phyloP scores from a whole-genome alignment of 192 early-diverging fungal genomes.

The Coemansia sp. region DNA sequence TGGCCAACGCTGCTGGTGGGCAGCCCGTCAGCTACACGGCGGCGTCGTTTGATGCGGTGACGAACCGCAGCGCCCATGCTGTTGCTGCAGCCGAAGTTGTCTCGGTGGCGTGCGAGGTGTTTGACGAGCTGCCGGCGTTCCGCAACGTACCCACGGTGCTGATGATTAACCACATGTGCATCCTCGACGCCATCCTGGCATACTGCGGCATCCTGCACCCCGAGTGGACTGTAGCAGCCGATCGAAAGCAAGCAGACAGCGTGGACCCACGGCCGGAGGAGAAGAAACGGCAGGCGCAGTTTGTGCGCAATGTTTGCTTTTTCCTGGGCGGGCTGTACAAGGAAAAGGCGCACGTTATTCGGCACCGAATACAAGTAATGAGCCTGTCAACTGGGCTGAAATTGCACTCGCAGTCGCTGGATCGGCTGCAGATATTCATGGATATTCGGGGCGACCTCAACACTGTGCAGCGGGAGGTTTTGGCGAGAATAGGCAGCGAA shows the following conservation, averaged over 20 bases:
- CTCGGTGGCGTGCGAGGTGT: conserved; percentile 71
- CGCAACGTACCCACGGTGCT: conserved; percentile 57
- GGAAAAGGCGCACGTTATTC: conserved; percentile 29
- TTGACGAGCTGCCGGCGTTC: conserved; percentile 66
- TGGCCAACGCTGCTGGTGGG: conserved; percentile 75
- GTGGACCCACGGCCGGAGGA: conserved; percentile 7
- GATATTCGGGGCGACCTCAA: conserved; percentile 54
- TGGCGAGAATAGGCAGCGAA: conserved; percentile 34
- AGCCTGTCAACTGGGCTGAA: conserved; percentile 59
- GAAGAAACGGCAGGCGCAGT: conserved; percentile 13
- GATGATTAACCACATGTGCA: conserved; percentile 67
- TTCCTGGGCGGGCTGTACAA: conserved; percentile 59
- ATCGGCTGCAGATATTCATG: conserved; percentile 62
- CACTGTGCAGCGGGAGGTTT: conserved; percentile 35
- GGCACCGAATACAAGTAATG: conserved; percentile 44
- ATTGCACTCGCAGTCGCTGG: conserved; percentile 57
- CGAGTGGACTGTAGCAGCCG: conserved; percentile 30
- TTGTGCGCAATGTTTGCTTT: conserved; percentile 52
- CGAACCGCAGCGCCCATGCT: conserved; percentile 55
- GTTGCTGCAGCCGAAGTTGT: conserved; percentile 86
- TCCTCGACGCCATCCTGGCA: conserved; percentile 75
- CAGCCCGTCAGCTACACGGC: conserved; percentile 76
- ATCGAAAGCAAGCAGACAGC: conserved; percentile 3
- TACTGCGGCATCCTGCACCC: conserved; percentile 60
- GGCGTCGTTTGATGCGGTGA: conserved; percentile 90